Evolutionary conservation across 1,139 yeast genomes (phyloP), one percentile per base, ranked within the genome.

Genomic region (Pichia sp.): DNA sequence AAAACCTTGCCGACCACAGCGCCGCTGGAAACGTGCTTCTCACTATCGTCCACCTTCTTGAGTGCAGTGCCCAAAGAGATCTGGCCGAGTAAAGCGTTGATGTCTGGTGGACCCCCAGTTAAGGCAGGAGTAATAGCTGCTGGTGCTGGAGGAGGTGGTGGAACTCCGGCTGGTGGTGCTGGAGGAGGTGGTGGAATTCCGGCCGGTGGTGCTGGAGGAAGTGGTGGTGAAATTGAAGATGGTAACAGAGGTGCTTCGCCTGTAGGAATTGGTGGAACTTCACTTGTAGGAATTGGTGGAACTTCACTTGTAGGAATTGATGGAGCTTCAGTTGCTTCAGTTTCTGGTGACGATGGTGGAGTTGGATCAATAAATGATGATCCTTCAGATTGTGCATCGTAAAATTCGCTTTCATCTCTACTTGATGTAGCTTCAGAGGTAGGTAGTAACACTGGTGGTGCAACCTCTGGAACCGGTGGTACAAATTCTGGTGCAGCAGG

Each of bases 1-100:
- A 56, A 55, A 6, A 76, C 80, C 52, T 64, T 66, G 9, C 81
- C 80, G 14, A 72, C 78, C 6, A 63, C 58, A 15, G 72, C 67
- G 10, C 75, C 72, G 35, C 65, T 69, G 8, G 70, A 63, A 41
- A 72, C 63, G 38, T 68, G 67, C 55, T 74, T 66, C 46, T 73
- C 67, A 28, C 61, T 56, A 5, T 69, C 71, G 45, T 65, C 66
- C 3, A 76, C 80, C 52, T 64, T 74, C 44, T 62, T 70, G 50
- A 76, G 66, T 2, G 67, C 43, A 31, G 61, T 65, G 6, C 81
- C 81, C 1, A 69, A 64, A 6, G 64, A 64, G 38, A 76, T 76
- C 53, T 76, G 77, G 3, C 77, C 76, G 38, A 76, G 62, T 37
- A 76, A 62, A 4, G 55, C 48, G 21, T 46, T 42, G 16, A 58